Conservation (phyloP, 345 rosid species). For the Odontarrhena argentea region DNA sequence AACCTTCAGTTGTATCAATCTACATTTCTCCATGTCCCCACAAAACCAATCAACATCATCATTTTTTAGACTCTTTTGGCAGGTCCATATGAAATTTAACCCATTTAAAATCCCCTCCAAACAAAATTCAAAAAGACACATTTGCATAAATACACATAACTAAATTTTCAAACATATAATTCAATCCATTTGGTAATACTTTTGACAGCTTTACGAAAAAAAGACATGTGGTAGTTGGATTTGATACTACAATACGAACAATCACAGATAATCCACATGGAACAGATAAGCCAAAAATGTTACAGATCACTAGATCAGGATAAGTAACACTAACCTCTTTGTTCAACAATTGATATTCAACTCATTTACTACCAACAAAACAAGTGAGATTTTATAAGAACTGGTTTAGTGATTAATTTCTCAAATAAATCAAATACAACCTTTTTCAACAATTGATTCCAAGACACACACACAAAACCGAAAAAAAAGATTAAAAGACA, state of each 20-base stretch:
- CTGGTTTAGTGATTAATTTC: neutral
- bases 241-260: slow-evolving; percentile 23
- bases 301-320: slow-evolving; percentile 2
- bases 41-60: slow-evolving; percentile 24
- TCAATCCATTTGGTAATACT: slow-evolving; percentile 19
- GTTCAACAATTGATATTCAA: neutral
- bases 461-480: slow-evolving; percentile 2
- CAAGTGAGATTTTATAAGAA: neutral
- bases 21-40: slow-evolving; percentile 14
- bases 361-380: slow-evolving; percentile 1
- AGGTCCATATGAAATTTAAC: slow-evolving; percentile 25
- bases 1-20: slow-evolving; percentile 19
- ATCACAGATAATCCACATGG: slow-evolving; percentile 38
- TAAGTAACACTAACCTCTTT: neutral
- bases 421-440: slow-evolving; percentile 30
- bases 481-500: slow-evolving; percentile 24
- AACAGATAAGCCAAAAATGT: slow-evolving; percentile 30
- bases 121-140: slow-evolving; percentile 7
- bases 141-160: neutral
- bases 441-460: slow-evolving; percentile 21
- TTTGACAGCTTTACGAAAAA: slow-evolving; percentile 27
- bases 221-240: slow-evolving; percentile 35
- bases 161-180: neutral
- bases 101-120: slow-evolving; percentile 9
- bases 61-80: slow-evolving; percentile 15